Base-by-base conservation (phyloP, 345 rosid genomes). In the Schrenkiella parvula region DNA sequence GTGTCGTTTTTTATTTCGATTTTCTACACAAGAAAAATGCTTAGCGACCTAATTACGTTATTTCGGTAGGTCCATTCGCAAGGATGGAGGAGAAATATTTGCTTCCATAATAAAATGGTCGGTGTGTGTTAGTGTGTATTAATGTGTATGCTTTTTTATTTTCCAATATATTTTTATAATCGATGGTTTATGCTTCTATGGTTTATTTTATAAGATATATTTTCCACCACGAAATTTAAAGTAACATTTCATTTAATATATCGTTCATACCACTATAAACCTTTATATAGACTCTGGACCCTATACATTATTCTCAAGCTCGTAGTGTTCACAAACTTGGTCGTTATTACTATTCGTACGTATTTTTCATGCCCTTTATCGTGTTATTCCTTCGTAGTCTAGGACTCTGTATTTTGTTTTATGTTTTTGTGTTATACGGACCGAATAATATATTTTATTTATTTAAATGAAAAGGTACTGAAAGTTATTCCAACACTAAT, bases 401-500 rank as follows among this genome's bases (percentile, higher is more conserved):
- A 15, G 55, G 70, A 15, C 46, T 51, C 37, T 51, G 46, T 53
- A 48, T 37, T 23, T 13, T 28, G n/a, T n/a, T 50, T 19, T 38
- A 26, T 60, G 39, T 13, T 35, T 23, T 56, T 5, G 13, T 58
- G 32, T 41, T 28, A 39, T 52, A 39, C 31, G 22, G 69, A 52
- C 44, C 55, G 63, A 71, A 52, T 62, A 19, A 15, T 28, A 22
- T n/a, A 31, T 32, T 21, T 31, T 56, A 1, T 2, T 41, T 11
- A 53, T 32, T 15, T 63, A 42, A 14, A 52, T 53, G 32, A 6
- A 31, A 22, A 42, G 54, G 12, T 8, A 54, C 29, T 23, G 15
- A 56, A 73, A 56, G 43, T 46, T 46, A 73, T 73, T 73, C 77
- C 34, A 73, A 37, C 35, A 35, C 77, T 64, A 44, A 10, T 64